Conservation (phyloP, 78 protist genomes). For the Mantamonas sphyraenae region DNA sequence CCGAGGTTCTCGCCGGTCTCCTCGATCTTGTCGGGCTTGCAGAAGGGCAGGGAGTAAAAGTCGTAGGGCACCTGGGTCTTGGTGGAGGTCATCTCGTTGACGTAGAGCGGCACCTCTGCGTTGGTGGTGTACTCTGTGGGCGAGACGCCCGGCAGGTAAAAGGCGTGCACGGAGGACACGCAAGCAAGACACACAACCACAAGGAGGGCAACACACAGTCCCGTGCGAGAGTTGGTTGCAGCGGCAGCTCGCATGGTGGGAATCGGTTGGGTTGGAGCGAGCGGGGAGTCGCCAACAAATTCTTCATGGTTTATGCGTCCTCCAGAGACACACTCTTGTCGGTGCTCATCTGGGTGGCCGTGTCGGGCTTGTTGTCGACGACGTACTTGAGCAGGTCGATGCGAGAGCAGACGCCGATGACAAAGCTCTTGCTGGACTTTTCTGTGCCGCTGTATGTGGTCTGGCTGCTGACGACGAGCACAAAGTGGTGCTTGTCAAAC, state of each 20-base stretch:
- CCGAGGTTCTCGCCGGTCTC: background rate
- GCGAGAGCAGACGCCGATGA: conserved; percentile 16
- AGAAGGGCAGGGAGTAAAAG: background rate
- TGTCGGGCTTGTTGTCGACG: background rate
- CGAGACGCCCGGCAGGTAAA: conserved; percentile 16
- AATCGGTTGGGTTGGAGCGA: too few relatives aligned
- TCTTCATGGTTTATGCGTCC: too few relatives aligned
- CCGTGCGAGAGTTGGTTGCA: too few relatives aligned
- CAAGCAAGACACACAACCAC: too few relatives aligned
- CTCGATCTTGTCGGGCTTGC: background rate
- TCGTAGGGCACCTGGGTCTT: conserved; percentile 4
- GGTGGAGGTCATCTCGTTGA: background rate
- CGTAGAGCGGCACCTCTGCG: background rate
- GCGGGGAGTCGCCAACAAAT: too few relatives aligned
- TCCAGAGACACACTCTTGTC: background rate
- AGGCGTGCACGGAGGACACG: background rate
- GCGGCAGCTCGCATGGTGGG: too few relatives aligned
- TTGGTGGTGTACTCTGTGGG: background rate
- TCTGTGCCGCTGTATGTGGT: background rate
- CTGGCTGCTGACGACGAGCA: conserved; percentile 14
- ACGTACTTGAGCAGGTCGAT: conserved; percentile 24
- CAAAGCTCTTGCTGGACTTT: background rate
- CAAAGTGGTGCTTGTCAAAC: conserved; percentile 20
- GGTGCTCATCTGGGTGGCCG: background rate
- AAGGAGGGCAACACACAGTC: too few relatives aligned